Evolutionary conservation across 768 basidiomycete species (phyloP).

Genomic region (Leucocoprinus leucothites): DNA sequence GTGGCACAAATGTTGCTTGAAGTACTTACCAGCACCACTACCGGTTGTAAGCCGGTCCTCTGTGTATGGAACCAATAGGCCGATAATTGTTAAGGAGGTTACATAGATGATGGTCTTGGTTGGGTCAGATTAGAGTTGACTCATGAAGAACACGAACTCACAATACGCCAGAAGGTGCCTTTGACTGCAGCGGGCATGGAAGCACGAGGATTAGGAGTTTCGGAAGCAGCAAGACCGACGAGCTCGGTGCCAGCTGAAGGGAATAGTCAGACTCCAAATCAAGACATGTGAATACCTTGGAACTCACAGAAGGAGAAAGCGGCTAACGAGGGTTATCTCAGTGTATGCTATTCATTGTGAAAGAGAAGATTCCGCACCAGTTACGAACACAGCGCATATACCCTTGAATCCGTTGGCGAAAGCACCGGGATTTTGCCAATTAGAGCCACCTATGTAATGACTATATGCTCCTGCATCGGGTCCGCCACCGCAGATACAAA

Average conservation of each 20-base stretch:
- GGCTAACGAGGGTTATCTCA: constrained; percentile 5
- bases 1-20: neutral
- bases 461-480: constrained; percentile 31
- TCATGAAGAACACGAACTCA: too few relatives aligned
- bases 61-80: constrained; percentile 34
- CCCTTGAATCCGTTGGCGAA: constrained; percentile 46
- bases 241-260: constrained; percentile 42
- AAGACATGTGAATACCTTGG: too few relatives aligned
- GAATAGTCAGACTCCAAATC: neutral
- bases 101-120: constrained; percentile 41
- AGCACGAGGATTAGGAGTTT: constrained; percentile 42
- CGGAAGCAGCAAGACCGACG: constrained; percentile 42
- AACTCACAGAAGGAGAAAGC: constrained; percentile 37
- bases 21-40: constrained; percentile 25
- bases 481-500: constrained; percentile 42
- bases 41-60: constrained; percentile 35
- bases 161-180: constrained; percentile 41
- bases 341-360: too few relatives aligned
- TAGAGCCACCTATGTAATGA: constrained; percentile 34
- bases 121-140: neutral
- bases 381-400: constrained; percentile 45
- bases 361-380: constrained; percentile 19
- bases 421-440: constrained; percentile 36
- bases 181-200: constrained; percentile 44
- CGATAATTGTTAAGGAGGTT: constrained; percentile 41